Conservation (phyloP, 371 early-diverging fungal genomes). For the Mucor velutinosus region DNA sequence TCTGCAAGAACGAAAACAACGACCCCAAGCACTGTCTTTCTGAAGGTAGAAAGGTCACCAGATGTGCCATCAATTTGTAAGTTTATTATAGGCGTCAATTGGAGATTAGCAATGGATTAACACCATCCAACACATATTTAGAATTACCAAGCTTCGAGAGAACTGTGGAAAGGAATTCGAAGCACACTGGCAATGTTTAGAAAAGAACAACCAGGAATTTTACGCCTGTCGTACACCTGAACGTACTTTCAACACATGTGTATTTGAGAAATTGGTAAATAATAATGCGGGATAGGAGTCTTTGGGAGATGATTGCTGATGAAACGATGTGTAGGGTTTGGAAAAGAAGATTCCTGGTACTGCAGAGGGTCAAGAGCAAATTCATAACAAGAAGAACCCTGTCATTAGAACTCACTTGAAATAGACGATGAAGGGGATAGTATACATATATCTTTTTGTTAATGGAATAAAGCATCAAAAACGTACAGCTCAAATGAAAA, state of each 20-base stretch:
- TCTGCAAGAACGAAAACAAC: constrained; percentile 90
- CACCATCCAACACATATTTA: constrained; percentile 22
- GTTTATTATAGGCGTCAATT: constrained; percentile 11
- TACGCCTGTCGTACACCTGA: constrained; percentile 84
- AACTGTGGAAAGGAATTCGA: constrained; percentile 90
- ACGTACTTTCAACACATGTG: constrained; percentile 83
- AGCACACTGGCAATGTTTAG: constrained; percentile 93
- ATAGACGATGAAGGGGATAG: constrained; percentile 22
- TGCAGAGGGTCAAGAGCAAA: constrained; percentile 65
- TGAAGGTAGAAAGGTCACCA: constrained; percentile 95
- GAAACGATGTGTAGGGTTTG: constrained; percentile 57
- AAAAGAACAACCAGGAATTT: constrained; percentile 87
- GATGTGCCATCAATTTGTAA: constrained; percentile 91
- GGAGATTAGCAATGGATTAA: neutral
- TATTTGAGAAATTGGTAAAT: constrained; percentile 86
- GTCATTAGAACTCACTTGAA: constrained; percentile 56
- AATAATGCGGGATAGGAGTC: too few relatives aligned
- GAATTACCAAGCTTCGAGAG: constrained; percentile 84
- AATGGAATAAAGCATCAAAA: neutral
- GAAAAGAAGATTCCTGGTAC: constrained; percentile 82
- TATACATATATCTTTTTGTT: neutral
- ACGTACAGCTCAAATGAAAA: neutral
- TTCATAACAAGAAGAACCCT: constrained; percentile 77
- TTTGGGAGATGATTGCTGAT: too few relatives aligned
- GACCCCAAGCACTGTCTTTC: constrained; percentile 90